Evolutionary conservation across 2,329 filamentous ascomycete genomes (phyloP), one percentile per base, ranked within the genome.

Genomic region (Blastomyces parvus): DNA sequence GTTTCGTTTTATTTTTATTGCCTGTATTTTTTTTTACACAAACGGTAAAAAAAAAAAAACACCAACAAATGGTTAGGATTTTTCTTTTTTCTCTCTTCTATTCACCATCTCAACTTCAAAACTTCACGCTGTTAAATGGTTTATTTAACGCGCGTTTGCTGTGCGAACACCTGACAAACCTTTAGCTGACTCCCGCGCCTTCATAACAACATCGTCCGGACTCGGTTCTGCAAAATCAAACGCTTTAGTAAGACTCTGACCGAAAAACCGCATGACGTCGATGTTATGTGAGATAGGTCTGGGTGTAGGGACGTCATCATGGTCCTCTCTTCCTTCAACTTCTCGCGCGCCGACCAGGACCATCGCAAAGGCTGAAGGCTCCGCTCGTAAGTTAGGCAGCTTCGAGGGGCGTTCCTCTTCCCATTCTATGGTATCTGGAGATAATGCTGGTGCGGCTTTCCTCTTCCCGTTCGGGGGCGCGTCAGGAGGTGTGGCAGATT

Each of bases 121-220:
- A 27, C 48, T 27, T 52, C 22, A 30, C 13, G 11, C 13, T 14
- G 17, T 19, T 17, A 42, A 42, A 42, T 17, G 25, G 33, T 48
- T 56, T 65, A 33, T 56, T n/a, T 56, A 60, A 52, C 66, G 67
- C 66, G 67, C 74, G 68, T 70, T 71, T 68, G 72, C 73, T 68
- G 69, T 72, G 70, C 74, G 75, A 73, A 74, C 72, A 73, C 75
- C 38, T 67, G 48, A 61, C 60, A 61, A 89, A 91, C 88, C 88
- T 90, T 91, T 89, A 78, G 87, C 75, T 71, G 72, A 75, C 66
- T 69, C 87, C 81, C 96, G 93, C 69, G 92, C 93, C 75, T 87
- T 86, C 66, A 91, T 82, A 70, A 97, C 89, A 72, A 94, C 79
- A 75, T 97, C 92, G 79, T 97, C 92, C 69, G 92, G 92, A 77